Base-by-base conservation (phyloP, 2,329 filamentous ascomycete species). In the Phoma sp. region DNA sequence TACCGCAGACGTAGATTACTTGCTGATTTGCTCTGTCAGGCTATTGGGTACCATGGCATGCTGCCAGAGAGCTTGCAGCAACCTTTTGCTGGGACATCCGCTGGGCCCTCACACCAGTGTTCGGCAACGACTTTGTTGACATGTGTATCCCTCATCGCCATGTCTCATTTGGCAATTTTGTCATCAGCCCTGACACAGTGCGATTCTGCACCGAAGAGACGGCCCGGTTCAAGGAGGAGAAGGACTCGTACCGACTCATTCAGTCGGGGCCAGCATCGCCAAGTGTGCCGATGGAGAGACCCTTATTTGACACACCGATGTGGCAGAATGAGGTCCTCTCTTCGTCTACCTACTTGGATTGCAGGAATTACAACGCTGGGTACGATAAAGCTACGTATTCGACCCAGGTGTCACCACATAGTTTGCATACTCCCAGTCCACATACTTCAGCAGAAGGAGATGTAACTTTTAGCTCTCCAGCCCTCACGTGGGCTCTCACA, bases 1-100 rank as follows among this genome's bases (percentile, higher is more conserved):
- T 4, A n/a, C 35, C 3, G 6, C 2, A 32, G 4, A 7, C n/a
- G 18, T 8, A 1, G 29, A 22, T 1, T 5, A 22, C 11, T 52
- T 41, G 36, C 58, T 66, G 37, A 69, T 40, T 4, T 29, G 24
- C 11, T 23, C 56, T 32, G 10, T 8, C 35, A 96, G 92, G 95
- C 30, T 99, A 98, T 75, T 99, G 95, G 95, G 91, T 98, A 84
- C 93, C 93, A 2, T 98, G 88, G 67, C 79, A 85, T 35, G 96
- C 92, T 62, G 95, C 95, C 41, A 89, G 85, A 75, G 92, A 91
- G 9, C 80, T 99, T 46, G 96, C 93, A 67, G 85, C 90, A 4
- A 97, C 90, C 0, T 98, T 98, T 73, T 98, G 93, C 77, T 86
- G 88, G 72, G 79, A 84, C 32, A 96, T 99, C 58, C 88, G 93